These are phyloP conservation scores for Parvularia atlantis DNA, from an alignment of 78 protist species.

Conservation along the genomic window DNA sequence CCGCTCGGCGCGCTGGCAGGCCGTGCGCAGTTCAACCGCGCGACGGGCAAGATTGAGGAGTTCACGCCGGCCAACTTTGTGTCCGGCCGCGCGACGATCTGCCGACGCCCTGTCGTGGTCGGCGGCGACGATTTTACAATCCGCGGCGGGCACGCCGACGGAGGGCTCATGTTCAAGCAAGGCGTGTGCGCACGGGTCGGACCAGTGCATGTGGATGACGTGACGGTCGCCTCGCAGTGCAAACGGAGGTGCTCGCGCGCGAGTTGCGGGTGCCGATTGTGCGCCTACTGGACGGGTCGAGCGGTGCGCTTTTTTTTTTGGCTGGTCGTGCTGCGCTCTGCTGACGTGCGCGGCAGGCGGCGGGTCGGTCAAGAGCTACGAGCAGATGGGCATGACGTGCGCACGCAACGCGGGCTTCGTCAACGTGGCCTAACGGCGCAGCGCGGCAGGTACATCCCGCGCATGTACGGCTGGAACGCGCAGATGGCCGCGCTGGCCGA, in stretches of 20 bases:
- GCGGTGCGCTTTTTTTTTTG: no score
- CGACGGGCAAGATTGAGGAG: no score
- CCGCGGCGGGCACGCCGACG: slow-evolving; percentile 2
- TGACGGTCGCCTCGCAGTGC: no score
- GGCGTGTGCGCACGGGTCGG: no score
- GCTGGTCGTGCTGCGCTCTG: no score
- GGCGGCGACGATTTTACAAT: not conserved
- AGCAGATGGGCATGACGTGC: not conserved
- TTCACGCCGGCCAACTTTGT: not conserved
- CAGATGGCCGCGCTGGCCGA: not conserved
- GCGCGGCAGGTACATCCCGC: no score
- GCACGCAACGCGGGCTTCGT: no score
- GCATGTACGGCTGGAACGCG: not conserved
- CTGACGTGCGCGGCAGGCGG: not conserved
- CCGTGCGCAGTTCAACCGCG: not conserved
- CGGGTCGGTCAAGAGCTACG: not conserved
- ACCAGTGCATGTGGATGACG: no score
- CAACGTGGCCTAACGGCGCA: no score
- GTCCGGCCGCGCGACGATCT: not conserved
- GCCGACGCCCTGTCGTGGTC: not conserved
- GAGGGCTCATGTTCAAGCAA: not conserved
- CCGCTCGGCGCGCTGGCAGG: not conserved
- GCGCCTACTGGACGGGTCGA: not conserved
- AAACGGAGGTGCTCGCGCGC: not conserved
- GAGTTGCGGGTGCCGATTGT: not conserved